Conservation (phyloP, 139 green algal species). For the Micractinium conductrix region DNA sequence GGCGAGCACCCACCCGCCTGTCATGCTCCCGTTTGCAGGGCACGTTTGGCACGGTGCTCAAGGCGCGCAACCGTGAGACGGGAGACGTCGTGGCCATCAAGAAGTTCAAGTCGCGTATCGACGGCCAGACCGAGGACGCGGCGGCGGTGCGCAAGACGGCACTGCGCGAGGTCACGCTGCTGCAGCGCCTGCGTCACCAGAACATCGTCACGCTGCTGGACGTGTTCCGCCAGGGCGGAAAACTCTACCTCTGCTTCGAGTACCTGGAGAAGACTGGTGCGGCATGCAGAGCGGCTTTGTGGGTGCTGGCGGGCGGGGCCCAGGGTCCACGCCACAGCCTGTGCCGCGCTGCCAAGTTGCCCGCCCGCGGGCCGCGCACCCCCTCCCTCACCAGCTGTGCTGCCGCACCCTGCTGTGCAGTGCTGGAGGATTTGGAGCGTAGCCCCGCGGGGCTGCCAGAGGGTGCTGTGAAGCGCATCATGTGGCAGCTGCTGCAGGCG, state of each 20-base stretch:
- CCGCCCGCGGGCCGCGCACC: neutral
- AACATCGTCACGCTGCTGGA: slow-evolving; percentile 94
- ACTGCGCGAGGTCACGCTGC: slow-evolving; percentile 86
- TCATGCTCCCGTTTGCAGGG: slow-evolving; percentile 31
- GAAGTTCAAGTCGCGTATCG: slow-evolving; percentile 84
- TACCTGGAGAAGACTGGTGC: slow-evolving; percentile 72
- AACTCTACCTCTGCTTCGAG: slow-evolving; percentile 95
- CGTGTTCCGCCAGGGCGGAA: slow-evolving; percentile 81
- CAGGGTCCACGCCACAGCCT: neutral
- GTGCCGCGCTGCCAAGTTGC: too few relatives aligned
- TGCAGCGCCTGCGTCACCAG: slow-evolving; percentile 65
- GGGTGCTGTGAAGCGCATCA: slow-evolving; percentile 8
- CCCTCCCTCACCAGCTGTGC: too few relatives aligned
- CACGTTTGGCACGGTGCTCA: slow-evolving; percentile 89
- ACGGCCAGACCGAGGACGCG: slow-evolving; percentile 3
- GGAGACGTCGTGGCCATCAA: slow-evolving; percentile 92
- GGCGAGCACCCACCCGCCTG: neutral
- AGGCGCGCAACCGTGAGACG: slow-evolving; percentile 81
- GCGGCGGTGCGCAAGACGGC: slow-evolving; percentile 78
- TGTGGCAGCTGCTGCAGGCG: slow-evolving; percentile 39
- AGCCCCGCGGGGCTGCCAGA: slow-evolving; percentile 22
- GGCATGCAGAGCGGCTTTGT: neutral
- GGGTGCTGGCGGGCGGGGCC: neutral
- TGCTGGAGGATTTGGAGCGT: slow-evolving; percentile 40
- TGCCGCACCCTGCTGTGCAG: neutral